A percentile compares a stretch with the other conserved stretches of the same genome.
Evolutionary conservation across 345 rosid genomes (phyloP).

Genomic region (Geranium rotundifolium): DNA sequence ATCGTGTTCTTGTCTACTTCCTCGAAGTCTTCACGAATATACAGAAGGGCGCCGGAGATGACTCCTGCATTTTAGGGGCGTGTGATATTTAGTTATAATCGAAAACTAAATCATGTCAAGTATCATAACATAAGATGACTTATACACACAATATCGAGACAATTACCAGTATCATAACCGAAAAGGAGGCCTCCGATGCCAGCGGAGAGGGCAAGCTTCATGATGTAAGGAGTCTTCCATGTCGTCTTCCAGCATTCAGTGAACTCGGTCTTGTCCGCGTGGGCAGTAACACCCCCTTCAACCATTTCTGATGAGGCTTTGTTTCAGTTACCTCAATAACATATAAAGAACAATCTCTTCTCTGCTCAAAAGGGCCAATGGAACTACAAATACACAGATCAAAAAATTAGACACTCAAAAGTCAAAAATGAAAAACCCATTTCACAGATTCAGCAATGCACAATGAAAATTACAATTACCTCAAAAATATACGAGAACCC

Average conservation of each 20-base stretch:
- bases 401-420: no score
- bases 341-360: not conserved
- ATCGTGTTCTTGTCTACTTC: conserved; percentile 52
- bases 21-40: conserved; percentile 60
- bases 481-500: no score
- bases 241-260: conserved; percentile 66
- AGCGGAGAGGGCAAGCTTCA: conserved; percentile 76
- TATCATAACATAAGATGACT: no score
- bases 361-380: not conserved
- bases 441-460: no score
- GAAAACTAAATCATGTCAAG: no score
- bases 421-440: no score
- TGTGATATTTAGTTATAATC: no score
- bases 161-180: conserved; percentile 83
- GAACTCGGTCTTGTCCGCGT: conserved; percentile 55
- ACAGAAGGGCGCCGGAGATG: conserved; percentile 82
- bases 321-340: not conserved
- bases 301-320: conserved; percentile 27
- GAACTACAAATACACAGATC: not conserved
- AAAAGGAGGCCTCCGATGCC: conserved; percentile 93
- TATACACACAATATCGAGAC: not conserved
- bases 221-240: conserved; percentile 67
- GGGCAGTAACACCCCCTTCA: conserved; percentile 47
- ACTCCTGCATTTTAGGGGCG: conserved; percentile 33
- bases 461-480: no score